These are phyloP conservation scores for Sporothrix brunneoviolacea DNA, from an alignment of 2,329 filamentous ascomycete genomes.

Conservation along the genomic window DNA sequence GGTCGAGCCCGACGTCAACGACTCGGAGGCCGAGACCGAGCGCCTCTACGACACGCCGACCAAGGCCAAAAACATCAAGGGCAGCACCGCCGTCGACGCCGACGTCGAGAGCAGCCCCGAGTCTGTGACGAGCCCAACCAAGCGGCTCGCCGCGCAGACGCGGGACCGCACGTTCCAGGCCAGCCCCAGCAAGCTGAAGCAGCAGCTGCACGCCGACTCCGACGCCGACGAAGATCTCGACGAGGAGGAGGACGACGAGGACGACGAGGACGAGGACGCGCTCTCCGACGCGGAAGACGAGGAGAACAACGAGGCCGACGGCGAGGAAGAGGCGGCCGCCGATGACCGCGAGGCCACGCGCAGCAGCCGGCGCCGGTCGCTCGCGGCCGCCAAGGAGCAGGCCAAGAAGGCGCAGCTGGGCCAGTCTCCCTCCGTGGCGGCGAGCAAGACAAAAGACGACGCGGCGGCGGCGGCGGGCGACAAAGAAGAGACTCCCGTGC, in stretches of 20 bases:
- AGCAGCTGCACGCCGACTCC: conserved; percentile 37
- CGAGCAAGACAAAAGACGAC: conserved; percentile 16
- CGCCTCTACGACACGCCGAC: conserved; percentile 83
- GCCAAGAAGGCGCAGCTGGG: conserved; percentile 12
- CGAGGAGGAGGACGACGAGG: conserved; percentile 31
- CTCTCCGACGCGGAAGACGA: conserved; percentile 31
- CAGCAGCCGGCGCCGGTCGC: conserved; percentile 23
- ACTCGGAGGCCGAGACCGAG: conserved; percentile 89
- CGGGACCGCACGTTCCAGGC: conserved; percentile 19
- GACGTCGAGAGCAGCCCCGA: conserved; percentile 45
- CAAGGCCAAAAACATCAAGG: conserved; percentile 35
- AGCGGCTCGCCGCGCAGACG: conserved; percentile 5
- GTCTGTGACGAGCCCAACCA: conserved; percentile 40
- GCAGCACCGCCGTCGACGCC: conserved; percentile 15
- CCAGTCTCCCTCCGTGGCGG: not conserved
- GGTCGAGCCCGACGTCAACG: conserved; percentile 41
- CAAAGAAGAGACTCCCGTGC: conserved; percentile 20
- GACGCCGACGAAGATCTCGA: conserved; percentile 30
- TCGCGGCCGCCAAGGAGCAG: conserved; percentile 25
- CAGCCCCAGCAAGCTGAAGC: conserved; percentile 73
- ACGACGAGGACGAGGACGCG: conserved; percentile 26
- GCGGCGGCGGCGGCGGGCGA: too few relatives aligned
- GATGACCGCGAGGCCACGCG: conserved; percentile 9
- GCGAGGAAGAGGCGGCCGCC: conserved; percentile 16
- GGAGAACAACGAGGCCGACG: conserved; percentile 29